Conservation (phyloP, 176 grass and related monocot genomes). For the Alopecurus myosuroides region DNA sequence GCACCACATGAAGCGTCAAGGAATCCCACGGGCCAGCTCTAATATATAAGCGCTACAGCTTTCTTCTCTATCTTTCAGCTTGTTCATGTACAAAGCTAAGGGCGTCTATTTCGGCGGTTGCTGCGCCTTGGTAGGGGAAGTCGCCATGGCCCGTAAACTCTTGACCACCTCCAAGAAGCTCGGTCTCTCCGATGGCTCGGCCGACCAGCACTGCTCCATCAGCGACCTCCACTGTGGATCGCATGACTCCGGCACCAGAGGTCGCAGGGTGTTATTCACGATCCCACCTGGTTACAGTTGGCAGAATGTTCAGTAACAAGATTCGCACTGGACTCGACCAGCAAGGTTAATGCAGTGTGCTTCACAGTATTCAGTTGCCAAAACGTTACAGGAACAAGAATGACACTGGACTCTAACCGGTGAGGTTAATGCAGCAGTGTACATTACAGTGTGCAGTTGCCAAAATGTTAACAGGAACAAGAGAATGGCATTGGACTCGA, state of each 20-base stretch:
- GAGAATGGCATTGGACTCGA: not conserved
- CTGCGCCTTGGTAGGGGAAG: slow-evolving; percentile 37
- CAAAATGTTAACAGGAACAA: not conserved
- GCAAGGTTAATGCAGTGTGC: not conserved
- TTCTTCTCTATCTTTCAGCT: not conserved
- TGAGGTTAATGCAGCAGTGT: not conserved
- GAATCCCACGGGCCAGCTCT: not conserved
- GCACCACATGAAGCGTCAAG: not conserved
- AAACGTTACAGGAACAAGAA: not conserved
- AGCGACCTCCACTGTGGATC: slow-evolving; percentile 75
- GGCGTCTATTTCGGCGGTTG: slow-evolving; percentile 42
- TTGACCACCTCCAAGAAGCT: slow-evolving; percentile 71
- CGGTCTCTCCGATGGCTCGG: slow-evolving; percentile 65
- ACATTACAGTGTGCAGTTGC: not conserved
- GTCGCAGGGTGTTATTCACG: slow-evolving; percentile 89
- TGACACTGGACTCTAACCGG: not conserved
- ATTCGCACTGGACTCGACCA: not conserved
- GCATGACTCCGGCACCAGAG: slow-evolving; percentile 59
- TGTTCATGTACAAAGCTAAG: slow-evolving; percentile 22
- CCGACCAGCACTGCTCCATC: slow-evolving; percentile 90
- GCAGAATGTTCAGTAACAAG: not conserved
- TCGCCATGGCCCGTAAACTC: slow-evolving; percentile 62
- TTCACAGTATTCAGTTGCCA: not conserved
- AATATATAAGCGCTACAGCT: not conserved
- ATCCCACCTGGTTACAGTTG: slow-evolving; percentile 67